These are phyloP conservation scores for Ceratocystis colombiana DNA, from an alignment of 2,329 filamentous ascomycete genomes.

Conservation along the genomic window DNA sequence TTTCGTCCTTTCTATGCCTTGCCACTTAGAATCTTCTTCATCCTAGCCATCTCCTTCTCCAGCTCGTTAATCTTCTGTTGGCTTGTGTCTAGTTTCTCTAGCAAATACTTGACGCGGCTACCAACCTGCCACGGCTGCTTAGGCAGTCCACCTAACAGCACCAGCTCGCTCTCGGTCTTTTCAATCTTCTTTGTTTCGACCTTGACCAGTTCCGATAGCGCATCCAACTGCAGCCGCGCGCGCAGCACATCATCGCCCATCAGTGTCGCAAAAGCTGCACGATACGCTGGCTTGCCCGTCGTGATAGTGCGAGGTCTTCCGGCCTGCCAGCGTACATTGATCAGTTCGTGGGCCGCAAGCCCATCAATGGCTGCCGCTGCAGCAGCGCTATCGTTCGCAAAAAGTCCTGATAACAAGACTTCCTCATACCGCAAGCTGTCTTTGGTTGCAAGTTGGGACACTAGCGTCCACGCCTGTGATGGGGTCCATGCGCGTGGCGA, in stretches of 20 bases:
- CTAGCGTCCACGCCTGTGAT: constrained; percentile 82
- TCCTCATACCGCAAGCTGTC: constrained; percentile 73
- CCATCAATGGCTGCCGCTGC: constrained; percentile 55
- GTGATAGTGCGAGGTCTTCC: constrained; percentile 70
- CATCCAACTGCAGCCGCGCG: constrained; percentile 61
- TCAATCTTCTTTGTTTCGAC: constrained; percentile 64
- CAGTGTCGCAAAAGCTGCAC: constrained; percentile 67
- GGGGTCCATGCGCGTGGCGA: constrained; percentile 54
- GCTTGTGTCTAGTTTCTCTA: constrained; percentile 61
- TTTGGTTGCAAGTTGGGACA: constrained; percentile 63
- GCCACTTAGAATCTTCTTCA: constrained; percentile 51
- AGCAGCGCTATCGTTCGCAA: constrained; percentile 45
- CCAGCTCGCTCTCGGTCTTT: constrained; percentile 69
- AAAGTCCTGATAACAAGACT: constrained; percentile 65
- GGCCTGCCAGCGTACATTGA: constrained; percentile 60
- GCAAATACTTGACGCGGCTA: constrained; percentile 58
- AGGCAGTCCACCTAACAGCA: constrained; percentile 57
- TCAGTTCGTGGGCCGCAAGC: constrained; percentile 76
- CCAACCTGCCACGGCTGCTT: constrained; percentile 59
- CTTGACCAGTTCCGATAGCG: constrained; percentile 58
- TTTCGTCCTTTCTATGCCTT: constrained; percentile 1
- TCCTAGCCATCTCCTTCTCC: constrained; percentile 57
- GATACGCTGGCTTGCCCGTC: constrained; percentile 77
- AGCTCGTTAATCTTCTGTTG: constrained; percentile 65
- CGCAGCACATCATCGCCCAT: constrained; percentile 61